Percentiles rank a stretch among this genome's conserved stretches.
These are phyloP conservation scores for Didymella segeticola DNA, from an alignment of 2,329 filamentous ascomycete species.

Conservation along the genomic window DNA sequence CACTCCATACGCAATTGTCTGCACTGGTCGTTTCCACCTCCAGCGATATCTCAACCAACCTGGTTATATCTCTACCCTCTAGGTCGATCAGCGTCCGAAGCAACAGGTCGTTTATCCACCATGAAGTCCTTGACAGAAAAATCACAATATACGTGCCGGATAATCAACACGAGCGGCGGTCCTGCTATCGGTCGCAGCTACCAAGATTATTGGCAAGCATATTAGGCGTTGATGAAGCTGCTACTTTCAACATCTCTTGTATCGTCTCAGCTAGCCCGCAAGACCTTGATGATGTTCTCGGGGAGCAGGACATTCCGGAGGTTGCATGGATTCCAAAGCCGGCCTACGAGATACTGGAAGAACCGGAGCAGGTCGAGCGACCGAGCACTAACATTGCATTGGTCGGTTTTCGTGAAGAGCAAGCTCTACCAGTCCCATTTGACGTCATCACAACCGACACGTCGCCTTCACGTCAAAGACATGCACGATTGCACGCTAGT, in stretches of 20 bases:
- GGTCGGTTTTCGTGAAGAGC: background rate
- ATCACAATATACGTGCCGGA: background rate
- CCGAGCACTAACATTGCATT: background rate
- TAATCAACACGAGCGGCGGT: background rate
- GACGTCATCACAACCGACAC: too few species aligned
- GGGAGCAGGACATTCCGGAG: background rate
- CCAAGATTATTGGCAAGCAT: background rate
- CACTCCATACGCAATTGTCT: too few species aligned
- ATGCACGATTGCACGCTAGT: too few species aligned
- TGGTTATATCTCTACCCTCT: too few species aligned
- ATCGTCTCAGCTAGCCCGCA: background rate
- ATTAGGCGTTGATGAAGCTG: background rate
- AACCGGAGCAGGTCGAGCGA: background rate
- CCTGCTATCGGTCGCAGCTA: background rate
- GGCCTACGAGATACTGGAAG: background rate
- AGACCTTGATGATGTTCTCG: background rate
- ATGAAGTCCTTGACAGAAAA: background rate
- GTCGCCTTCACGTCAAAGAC: too few species aligned
- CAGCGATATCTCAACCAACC: too few species aligned
- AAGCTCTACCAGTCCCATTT: too few species aligned
- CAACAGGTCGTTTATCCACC: background rate
- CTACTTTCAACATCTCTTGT: background rate
- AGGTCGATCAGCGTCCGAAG: background rate
- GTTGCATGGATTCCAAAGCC: background rate
- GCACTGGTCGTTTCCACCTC: too few species aligned